Evolutionary conservation across 768 basidiomycete genomes (phyloP).

Genomic region (Lactifluus piperatus): DNA sequence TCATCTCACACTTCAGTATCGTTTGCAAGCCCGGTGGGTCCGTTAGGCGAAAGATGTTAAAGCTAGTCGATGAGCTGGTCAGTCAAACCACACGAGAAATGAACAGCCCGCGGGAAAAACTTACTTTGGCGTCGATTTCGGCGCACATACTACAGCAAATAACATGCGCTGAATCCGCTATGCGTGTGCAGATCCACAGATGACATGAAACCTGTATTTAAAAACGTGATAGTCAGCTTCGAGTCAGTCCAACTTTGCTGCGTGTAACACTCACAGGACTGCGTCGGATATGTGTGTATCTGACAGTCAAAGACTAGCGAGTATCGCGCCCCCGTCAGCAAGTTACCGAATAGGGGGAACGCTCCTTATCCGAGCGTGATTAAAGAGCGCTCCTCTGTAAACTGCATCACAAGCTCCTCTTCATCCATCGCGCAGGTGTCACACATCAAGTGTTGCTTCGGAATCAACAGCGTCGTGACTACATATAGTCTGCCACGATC

Average conservation of each 20-base stretch:
- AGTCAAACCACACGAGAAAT: not conserved
- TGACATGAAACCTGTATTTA: slow-evolving; percentile 75
- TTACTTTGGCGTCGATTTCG: slow-evolving; percentile 65
- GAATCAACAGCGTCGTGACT: slow-evolving; percentile 79
- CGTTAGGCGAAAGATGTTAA: slow-evolving; percentile 84
- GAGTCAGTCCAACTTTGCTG: not conserved
- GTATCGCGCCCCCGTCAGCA: not conserved
- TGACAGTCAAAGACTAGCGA: slow-evolving; percentile 26
- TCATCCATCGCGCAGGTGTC: slow-evolving; percentile 93
- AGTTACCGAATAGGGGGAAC: slow-evolving; percentile 25
- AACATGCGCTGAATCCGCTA: slow-evolving; percentile 80
- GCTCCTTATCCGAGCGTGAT: slow-evolving; percentile 90
- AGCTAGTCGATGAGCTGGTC: slow-evolving; percentile 33
- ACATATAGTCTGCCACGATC: slow-evolving; percentile 48
- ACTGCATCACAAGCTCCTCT: slow-evolving; percentile 78
- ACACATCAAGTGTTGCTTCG: slow-evolving; percentile 80
- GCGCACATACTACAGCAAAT: slow-evolving; percentile 89
- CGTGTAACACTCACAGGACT: slow-evolving; percentile 51
- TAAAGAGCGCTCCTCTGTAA: slow-evolving; percentile 72
- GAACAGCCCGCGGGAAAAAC: slow-evolving; percentile 20
- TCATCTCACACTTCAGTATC: slow-evolving; percentile 56
- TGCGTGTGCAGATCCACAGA: slow-evolving; percentile 91
- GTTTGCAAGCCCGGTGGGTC: slow-evolving; percentile 77
- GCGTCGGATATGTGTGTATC: slow-evolving; percentile 92
- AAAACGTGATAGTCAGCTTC: slow-evolving; percentile 2